phyloP scores from a whole-genome alignment of 2,329 filamentous ascomycete genomes.

The Aphanocladium album region DNA sequence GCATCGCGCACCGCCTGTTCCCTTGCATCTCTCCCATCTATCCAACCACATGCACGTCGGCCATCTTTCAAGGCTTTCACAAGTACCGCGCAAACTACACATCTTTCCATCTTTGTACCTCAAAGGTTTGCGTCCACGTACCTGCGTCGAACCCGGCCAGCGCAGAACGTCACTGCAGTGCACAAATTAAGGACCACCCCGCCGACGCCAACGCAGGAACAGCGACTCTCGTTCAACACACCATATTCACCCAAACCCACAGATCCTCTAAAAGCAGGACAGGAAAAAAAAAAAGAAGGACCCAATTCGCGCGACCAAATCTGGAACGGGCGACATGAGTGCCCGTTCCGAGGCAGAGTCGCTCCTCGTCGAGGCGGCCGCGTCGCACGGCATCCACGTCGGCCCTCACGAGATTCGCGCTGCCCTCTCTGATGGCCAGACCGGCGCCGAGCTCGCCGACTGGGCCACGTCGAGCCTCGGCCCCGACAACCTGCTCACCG shows the following conservation, averaged over 20 bases:
- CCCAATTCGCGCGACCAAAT: no score
- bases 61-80: neutral
- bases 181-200: neutral
- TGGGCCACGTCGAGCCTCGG: slow-evolving; percentile 48
- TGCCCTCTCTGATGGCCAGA: slow-evolving; percentile 30
- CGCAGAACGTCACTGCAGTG: slow-evolving; percentile 15
- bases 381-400: slow-evolving; percentile 27
- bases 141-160: neutral
- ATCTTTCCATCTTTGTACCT: neutral
- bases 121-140: neutral
- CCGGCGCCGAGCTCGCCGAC: slow-evolving; percentile 33
- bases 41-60: neutral
- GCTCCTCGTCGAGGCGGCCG: slow-evolving; percentile 29
- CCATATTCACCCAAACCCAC: no score
- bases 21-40: neutral
- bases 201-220: no score
- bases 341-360: slow-evolving; percentile 24
- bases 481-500: slow-evolving; percentile 47
- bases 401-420: slow-evolving; percentile 33
- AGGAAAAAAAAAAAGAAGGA: no score
- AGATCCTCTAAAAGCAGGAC: no score
- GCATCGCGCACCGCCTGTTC: no score
- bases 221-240: slow-evolving; percentile 2
- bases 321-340: slow-evolving; percentile 25
- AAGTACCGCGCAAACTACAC: neutral